Evolutionary conservation across 108 stramenopile species (phyloP).

Genomic region (Skeletonema potamos): DNA sequence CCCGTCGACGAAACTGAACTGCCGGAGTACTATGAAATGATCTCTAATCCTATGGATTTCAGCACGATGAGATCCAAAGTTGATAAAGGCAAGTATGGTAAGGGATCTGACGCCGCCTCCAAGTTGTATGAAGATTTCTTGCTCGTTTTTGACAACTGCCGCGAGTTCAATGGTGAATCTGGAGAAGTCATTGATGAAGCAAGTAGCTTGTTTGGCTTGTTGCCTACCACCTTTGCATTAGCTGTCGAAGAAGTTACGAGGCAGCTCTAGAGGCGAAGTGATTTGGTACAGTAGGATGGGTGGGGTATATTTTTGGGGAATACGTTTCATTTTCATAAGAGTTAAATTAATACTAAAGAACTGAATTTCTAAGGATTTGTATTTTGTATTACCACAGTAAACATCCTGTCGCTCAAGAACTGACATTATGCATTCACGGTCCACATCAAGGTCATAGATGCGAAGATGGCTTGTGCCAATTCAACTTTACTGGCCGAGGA

Average conservation of each 20-base stretch:
- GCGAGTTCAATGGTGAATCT: constrained; percentile 61
- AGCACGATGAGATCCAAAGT: constrained; percentile 70
- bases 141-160: constrained; percentile 79
- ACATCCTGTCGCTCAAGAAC: too few species aligned
- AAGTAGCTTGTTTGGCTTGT: constrained; percentile 49
- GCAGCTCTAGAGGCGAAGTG: constrained; percentile 3
- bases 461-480: neutral
- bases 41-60: constrained; percentile 81
- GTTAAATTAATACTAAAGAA: neutral
- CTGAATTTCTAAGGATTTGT: neutral
- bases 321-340: neutral
- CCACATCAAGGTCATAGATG: neutral
- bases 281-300: neutral
- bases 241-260: constrained; percentile 24
- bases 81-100: constrained; percentile 68
- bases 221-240: constrained; percentile 61
- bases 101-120: constrained; percentile 58
- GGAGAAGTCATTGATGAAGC: constrained; percentile 79
- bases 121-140: constrained; percentile 67
- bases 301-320: neutral
- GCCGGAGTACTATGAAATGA: constrained; percentile 57
- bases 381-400: neutral
- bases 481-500: neutral
- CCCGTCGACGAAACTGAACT: constrained; percentile 58
- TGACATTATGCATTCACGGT: neutral